phyloP scores from a whole-genome alignment of 2,329 filamentous ascomycete species.

The Fusarium buharicum region DNA sequence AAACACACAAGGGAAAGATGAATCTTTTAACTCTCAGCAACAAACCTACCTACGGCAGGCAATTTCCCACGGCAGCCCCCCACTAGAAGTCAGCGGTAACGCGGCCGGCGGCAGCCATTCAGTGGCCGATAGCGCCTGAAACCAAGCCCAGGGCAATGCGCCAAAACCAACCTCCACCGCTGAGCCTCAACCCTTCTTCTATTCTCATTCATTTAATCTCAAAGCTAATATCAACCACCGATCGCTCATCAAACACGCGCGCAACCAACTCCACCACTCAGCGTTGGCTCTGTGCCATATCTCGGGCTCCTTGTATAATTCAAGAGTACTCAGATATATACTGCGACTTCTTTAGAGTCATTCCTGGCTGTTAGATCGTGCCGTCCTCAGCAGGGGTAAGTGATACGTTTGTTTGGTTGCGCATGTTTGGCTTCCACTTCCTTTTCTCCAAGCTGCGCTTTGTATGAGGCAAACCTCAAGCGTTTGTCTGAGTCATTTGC shows the following conservation, averaged over 20 bases:
- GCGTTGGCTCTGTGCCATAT: neutral
- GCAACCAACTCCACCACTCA: constrained; percentile 16
- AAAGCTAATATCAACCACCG: constrained; percentile 22
- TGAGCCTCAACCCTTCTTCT: constrained; percentile 31
- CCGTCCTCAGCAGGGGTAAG: constrained; percentile 34
- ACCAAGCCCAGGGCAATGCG: constrained; percentile 22
- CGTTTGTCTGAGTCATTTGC: neutral
- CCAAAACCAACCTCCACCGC: constrained; percentile 36
- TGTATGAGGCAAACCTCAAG: neutral
- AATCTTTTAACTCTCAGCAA: neutral
- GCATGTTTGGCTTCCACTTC: neutral
- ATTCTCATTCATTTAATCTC: constrained; percentile 36
- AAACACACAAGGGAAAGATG: too few species aligned
- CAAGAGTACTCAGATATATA: constrained; percentile 2
- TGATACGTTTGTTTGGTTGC: constrained; percentile 20
- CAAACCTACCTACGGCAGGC: neutral
- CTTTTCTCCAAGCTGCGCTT: neutral
- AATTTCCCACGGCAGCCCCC: neutral
- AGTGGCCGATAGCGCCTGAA: constrained; percentile 37
- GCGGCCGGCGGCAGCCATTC: constrained; percentile 12
- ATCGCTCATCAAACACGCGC: constrained; percentile 10
- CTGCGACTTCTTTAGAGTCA: constrained; percentile 6
- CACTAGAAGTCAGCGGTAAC: constrained; percentile 6
- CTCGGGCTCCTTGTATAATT: neutral
- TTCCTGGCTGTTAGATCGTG: constrained; percentile 24